phyloP scores from a whole-genome alignment of 805 yeast species.

The Candida saitoana region DNA sequence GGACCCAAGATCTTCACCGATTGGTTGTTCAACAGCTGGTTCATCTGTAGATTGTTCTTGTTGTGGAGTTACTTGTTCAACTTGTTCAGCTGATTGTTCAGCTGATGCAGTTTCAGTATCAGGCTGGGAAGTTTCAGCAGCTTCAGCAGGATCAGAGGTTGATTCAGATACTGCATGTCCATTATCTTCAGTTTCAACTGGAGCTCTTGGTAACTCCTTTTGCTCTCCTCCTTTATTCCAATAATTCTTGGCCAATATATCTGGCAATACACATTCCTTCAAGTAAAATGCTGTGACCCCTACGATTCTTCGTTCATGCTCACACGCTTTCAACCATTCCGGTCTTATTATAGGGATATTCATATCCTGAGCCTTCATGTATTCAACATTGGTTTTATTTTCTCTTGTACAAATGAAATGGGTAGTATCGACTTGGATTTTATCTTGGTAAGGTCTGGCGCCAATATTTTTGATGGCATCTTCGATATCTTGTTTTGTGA shows the following conservation, averaged over 20 bases:
- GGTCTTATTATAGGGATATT: slow-evolving; percentile 94
- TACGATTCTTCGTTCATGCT: slow-evolving; percentile 78
- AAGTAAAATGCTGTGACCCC: slow-evolving; percentile 87
- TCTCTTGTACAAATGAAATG: slow-evolving; percentile 74
- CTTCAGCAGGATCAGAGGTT: slow-evolving; percentile 2
- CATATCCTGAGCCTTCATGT: slow-evolving; percentile 71
- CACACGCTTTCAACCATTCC: slow-evolving; percentile 96
- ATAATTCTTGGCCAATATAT: slow-evolving; percentile 38
- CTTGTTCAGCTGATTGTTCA: slow-evolving; percentile 3
- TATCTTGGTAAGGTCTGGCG: slow-evolving; percentile 69
- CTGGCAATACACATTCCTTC: slow-evolving; percentile 48
- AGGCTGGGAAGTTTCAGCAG: slow-evolving; percentile 5
- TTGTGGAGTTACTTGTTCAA: slow-evolving; percentile 3
- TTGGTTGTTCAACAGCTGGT: background rate
- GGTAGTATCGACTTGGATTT: slow-evolving; percentile 85
- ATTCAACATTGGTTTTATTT: slow-evolving; percentile 64
- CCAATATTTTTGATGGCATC: slow-evolving; percentile 66
- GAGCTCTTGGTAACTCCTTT: slow-evolving; percentile 5
- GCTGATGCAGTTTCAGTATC: slow-evolving; percentile 4
- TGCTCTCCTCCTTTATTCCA: slow-evolving; percentile 20
- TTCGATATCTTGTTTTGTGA: slow-evolving; percentile 50
- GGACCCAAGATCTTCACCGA: too few relatives aligned
- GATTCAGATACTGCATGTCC: background rate
- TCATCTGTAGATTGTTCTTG: background rate
- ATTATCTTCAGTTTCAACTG: slow-evolving; percentile 1